Base-by-base conservation (phyloP, 2,329 filamentous ascomycete species). In the Cercospora berteroae region DNA sequence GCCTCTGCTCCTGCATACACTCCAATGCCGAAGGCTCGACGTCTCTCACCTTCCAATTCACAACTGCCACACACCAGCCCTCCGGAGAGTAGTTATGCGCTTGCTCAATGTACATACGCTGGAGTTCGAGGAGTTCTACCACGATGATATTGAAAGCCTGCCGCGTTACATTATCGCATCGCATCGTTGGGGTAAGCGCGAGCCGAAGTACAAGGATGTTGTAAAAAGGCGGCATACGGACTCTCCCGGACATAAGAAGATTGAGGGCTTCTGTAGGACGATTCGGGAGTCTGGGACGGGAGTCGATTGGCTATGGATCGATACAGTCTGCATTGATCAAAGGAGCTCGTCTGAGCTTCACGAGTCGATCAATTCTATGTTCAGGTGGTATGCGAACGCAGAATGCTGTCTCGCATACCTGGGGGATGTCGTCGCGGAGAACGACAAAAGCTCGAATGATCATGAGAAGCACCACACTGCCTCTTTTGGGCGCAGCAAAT, bases 341-440 rank as follows among this genome's bases (percentile, higher is more conserved):
- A 57, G 42, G 16, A 71, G 63, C 27, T 67, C 48, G 7, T 60
- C 66, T 5, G 71, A 71, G 20, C 52, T 60, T 60, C 23, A 27
- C n/a, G 39, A 69, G 65, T 65, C 68, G 0, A 66, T 72, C 50
- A 72, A 70, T n/a, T 66, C 68, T 3, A 72, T 72, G 71, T 72
- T 69, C 48, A 23, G 55, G 10, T 72, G 61, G 65, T 72, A 73
- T 59, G 39, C 60, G 9, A 64, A 60, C 23, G 68, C 70, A 0
- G 65, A 55, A 7, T 52, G 61, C 13, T 72, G 70, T 68, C 65
- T 69, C 9, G 71, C 63, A 25, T 72, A 68, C 27, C 67, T 73
- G 1, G 29, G 39, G 3, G 66, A 70, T 39, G 66, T 70, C 9
- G 8, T 3, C 3, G 16, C n/a, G 29, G n/a, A n/a, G 36, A 42